phyloP scores from a whole-genome alignment of 2,329 filamentous ascomycete genomes.

The Cladophialophora exuberans region DNA sequence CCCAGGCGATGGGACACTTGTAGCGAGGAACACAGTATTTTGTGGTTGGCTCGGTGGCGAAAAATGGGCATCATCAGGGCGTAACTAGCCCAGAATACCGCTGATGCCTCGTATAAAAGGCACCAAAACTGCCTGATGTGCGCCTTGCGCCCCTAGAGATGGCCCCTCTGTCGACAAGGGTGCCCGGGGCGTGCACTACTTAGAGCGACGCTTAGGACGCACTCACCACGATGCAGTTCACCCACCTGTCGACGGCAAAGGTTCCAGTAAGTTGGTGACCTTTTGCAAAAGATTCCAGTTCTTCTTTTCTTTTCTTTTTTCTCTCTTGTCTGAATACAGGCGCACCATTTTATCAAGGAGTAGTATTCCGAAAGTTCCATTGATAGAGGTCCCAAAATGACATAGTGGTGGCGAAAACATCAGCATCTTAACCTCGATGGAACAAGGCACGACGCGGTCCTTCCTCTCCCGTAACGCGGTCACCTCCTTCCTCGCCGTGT shows the following conservation, averaged over 20 bases:
- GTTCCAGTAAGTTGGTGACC: too few species aligned
- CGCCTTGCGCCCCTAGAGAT: constrained; percentile 5
- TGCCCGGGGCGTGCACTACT: not conserved
- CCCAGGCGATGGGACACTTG: constrained; percentile 1
- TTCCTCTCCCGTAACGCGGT: constrained; percentile 1
- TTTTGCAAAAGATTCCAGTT: not conserved
- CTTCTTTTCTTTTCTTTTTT: not conserved
- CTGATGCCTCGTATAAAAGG: constrained; percentile 4
- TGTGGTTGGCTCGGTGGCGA: constrained; percentile 12
- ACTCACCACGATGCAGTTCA: not conserved
- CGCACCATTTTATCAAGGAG: not conserved
- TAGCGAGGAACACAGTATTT: not conserved
- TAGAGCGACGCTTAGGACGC: not conserved
- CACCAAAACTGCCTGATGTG: not conserved
- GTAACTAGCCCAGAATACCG: not conserved
- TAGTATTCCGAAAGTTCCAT: not conserved
- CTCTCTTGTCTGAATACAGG: not conserved
- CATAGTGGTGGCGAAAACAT: constrained; percentile 3
- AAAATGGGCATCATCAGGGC: constrained; percentile 7
- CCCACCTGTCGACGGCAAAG: not conserved
- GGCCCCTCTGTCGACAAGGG: not conserved
- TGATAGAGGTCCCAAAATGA: not conserved
- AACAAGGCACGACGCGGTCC: not conserved
- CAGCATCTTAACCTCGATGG: constrained; percentile 4
- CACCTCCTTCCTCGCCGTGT: not conserved